Evolutionary conservation across 176 grass and related monocot species (phyloP).

Genomic region (Zea mays): Zm-B73-REFERENCE-NAM-5.0 NC_050100.1:17364001-17364500

Average conservation of each 20-base stretch:
- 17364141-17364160: slow-evolving; percentile 7
- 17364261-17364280: slow-evolving; percentile 95
- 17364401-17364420: slow-evolving; percentile 24
- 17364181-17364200: slow-evolving; percentile 88
- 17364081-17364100: slow-evolving; percentile 25
- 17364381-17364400: slow-evolving; percentile 10
- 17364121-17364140: slow-evolving; percentile 11
- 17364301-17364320: slow-evolving; percentile 86
- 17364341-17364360: slow-evolving; percentile 99
- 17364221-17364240: slow-evolving; percentile 99
- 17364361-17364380: slow-evolving; percentile 14
- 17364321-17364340: slow-evolving; percentile 97
- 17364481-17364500: slow-evolving; percentile 19
- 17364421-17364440: neutral
- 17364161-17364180: neutral
- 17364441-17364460: slow-evolving; percentile 6
- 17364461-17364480: slow-evolving; percentile 7
- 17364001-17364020: no score
- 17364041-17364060: no score
- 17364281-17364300: slow-evolving; percentile 97
- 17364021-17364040: no score
- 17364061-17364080: slow-evolving; percentile 18
- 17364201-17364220: slow-evolving; percentile 91
- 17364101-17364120: slow-evolving; percentile 2
- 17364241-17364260: slow-evolving; percentile 99